These are phyloP conservation scores for Arthrinium phaeospermum DNA, from an alignment of 2,329 filamentous ascomycete genomes.

Conservation along the genomic window DNA sequence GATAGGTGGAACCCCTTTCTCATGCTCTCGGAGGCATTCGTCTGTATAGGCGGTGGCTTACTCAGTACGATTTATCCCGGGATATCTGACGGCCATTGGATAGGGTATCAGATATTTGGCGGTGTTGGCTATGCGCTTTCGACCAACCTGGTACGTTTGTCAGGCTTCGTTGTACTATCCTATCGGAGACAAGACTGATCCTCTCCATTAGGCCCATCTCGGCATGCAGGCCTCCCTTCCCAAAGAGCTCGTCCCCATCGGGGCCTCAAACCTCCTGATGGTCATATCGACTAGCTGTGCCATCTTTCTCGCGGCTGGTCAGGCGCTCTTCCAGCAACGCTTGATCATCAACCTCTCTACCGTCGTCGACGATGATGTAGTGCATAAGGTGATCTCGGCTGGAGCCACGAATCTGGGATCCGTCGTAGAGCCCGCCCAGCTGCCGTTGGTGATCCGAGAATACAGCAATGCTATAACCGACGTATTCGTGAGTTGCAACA, in stretches of 20 bases:
- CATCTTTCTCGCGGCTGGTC: conserved; percentile 54
- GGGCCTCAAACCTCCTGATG: background rate
- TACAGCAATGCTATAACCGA: background rate
- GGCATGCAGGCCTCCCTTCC: background rate
- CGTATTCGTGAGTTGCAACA: background rate
- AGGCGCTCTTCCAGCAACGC: conserved; percentile 58
- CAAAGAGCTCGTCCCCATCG: background rate
- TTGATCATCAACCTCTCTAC: conserved; percentile 41
- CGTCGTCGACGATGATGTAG: background rate
- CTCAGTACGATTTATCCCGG: conserved; percentile 57
- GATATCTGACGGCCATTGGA: conserved; percentile 45
- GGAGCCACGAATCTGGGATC: background rate
- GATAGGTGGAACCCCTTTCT: conserved; percentile 48
- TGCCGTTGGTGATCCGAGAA: background rate
- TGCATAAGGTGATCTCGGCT: background rate
- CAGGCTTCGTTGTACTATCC: conserved; percentile 22
- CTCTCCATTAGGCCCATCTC: background rate
- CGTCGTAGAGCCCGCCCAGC: background rate
- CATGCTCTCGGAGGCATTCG: conserved; percentile 47
- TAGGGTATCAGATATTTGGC: conserved; percentile 48
- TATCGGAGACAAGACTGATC: background rate
- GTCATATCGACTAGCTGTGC: conserved; percentile 41
- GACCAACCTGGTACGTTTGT: conserved; percentile 22
- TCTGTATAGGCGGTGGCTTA: conserved; percentile 59
- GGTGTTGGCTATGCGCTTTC: conserved; percentile 37